Conservation (phyloP, 2,329 filamentous ascomycete genomes). For the Microdochium paspali region DNA sequence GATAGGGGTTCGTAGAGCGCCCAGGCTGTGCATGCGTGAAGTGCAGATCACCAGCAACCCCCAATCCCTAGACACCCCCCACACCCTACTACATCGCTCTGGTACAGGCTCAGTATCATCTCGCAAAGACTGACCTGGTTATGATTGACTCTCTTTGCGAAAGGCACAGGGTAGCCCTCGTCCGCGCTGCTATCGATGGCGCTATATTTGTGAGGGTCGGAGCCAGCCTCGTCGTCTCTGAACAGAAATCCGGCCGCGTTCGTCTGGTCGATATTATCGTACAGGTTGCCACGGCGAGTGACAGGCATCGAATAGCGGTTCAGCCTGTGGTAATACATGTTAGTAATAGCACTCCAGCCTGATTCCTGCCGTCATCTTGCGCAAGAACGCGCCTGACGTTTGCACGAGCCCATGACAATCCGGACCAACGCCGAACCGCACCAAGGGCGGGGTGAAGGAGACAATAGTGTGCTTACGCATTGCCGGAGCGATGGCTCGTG, state of each 20-base stretch:
- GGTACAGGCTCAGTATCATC: background rate
- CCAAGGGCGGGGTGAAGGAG: background rate
- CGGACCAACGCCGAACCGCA: background rate
- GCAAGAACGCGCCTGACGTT: too few species aligned
- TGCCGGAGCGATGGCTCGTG: conserved; percentile 64
- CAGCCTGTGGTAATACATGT: conserved; percentile 40
- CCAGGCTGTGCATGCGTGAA: too few species aligned
- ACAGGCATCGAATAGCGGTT: conserved; percentile 95
- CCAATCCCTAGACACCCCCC: too few species aligned
- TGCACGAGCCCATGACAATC: too few species aligned
- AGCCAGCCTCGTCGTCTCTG: conserved; percentile 59
- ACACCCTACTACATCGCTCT: background rate
- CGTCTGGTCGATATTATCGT: conserved; percentile 68
- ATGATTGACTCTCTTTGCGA: conserved; percentile 47
- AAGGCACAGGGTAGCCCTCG: conserved; percentile 80
- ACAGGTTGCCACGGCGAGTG: conserved; percentile 58
- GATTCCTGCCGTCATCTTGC: too few species aligned
- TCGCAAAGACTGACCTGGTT: conserved; percentile 30
- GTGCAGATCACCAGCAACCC: too few species aligned
- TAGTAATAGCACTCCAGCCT: conserved; percentile 1
- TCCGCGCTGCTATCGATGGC: conserved; percentile 60
- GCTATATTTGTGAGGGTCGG: conserved; percentile 60
- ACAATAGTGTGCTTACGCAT: conserved; percentile 76
- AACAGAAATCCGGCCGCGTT: conserved; percentile 83
- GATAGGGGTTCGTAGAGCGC: too few species aligned